Percentiles rank a stretch among this genome's conserved stretches.
phyloP scores from a whole-genome alignment of 805 yeast species.

The Saccharomycopsis fermentans region DNA sequence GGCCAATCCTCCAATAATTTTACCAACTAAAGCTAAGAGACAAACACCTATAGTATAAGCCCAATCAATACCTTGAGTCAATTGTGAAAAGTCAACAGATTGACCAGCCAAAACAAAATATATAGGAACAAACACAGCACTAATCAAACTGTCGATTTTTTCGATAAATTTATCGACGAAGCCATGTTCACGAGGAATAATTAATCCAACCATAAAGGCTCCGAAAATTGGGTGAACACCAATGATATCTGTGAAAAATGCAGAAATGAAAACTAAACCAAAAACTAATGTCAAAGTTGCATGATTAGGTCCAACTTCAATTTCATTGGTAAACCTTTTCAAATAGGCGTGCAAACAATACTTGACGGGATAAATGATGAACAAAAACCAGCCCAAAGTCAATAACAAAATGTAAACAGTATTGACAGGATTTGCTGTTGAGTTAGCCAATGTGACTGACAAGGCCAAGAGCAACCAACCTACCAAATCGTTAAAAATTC shows the following conservation, averaged over 20 bases:
- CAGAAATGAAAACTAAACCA: conserved; percentile 52
- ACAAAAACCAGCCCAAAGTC: conserved; percentile 58
- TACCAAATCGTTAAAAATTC: conserved; percentile 65
- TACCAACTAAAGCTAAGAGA: conserved; percentile 56
- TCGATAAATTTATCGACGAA: conserved; percentile 61
- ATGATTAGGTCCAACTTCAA: conserved; percentile 46
- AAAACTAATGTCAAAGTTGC: conserved; percentile 50
- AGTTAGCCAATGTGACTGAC: conserved; percentile 65
- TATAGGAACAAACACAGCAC: conserved; percentile 60
- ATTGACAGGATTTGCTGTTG: conserved; percentile 49
- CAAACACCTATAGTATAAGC: conserved; percentile 64
- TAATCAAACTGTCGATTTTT: conserved; percentile 69
- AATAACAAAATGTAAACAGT: conserved; percentile 61
- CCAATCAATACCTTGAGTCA: conserved; percentile 65
- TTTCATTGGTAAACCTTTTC: conserved; percentile 39
- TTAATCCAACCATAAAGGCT: conserved; percentile 67
- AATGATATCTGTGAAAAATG: conserved; percentile 73
- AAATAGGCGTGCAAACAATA: conserved; percentile 37
- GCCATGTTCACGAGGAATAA: conserved; percentile 68
- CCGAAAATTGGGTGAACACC: conserved; percentile 86
- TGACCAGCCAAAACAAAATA: conserved; percentile 77
- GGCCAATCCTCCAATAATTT: conserved; percentile 54
- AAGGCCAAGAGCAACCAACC: conserved; percentile 79
- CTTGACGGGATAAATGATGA: conserved; percentile 49
- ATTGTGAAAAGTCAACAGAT: conserved; percentile 53